Base-by-base conservation (phyloP, 2,329 filamentous ascomycete species). In the Epichloe typhina region DNA sequence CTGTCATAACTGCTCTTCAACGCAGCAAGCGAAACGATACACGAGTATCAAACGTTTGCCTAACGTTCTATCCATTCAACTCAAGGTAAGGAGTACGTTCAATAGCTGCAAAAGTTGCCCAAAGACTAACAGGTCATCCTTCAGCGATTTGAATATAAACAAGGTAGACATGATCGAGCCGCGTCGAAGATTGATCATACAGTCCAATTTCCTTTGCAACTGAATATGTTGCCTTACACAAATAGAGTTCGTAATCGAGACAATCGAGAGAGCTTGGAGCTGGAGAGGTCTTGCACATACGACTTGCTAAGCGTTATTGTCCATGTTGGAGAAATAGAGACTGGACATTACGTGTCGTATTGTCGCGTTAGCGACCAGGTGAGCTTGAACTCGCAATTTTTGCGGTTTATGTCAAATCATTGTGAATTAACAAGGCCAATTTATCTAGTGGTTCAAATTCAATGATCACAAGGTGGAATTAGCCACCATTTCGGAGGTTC, bases 401-500 rank as follows among this genome's bases (percentile, higher is more conserved):
- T 11, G 63, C 8, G 15, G 15, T 8, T 9, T 3, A 33, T 54
- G 15, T 57, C 12, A 13, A 43, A 42, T 19, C 17, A 33, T 17
- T 26, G 21, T 4, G 17, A 23, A 33, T 35, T 48, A 19, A 49
- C 37, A 40, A 33, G n/a, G 23, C 11, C 13, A 35, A 21, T 13
- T 9, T 39, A 17, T 26, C 4, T 40, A 95, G 77, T 97, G 91
- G 91, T 95, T 95, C 66, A 82, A 87, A 50, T 96, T 96, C 68
- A 94, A 97, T 62, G 91, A 97, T 63, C 90, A 93, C 64, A 89
- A 88, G 64, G 91, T 97, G 23, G 87, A 90, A 54, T 64, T 90
- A 51, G 91, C 88, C 2, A 81, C 80, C 45, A 84, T 93, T 62
- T 86, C 85, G 5, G 88, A 96, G 53, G 91, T 97, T 3, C 74